These are phyloP conservation scores for Brasenia schreberi DNA, from an alignment of 164 flowering plant species.

Conservation along the genomic window DNA sequence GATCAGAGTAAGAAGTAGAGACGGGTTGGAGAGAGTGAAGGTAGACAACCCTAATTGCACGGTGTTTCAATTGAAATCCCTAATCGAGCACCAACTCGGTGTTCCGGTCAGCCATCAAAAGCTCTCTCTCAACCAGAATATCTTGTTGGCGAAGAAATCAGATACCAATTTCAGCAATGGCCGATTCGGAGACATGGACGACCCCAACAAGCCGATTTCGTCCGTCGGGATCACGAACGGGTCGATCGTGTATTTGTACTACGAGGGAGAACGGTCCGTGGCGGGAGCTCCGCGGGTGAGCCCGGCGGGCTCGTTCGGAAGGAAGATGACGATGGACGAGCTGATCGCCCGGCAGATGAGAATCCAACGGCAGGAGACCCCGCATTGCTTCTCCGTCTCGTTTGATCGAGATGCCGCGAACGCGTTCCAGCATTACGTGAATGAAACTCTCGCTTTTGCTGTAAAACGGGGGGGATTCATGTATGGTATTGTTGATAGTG, in stretches of 20 bases:
- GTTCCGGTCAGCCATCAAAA: constrained; percentile 57
- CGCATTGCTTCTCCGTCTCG: constrained; percentile 68
- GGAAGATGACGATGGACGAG: constrained; percentile 94
- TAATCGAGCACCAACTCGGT: constrained; percentile 55
- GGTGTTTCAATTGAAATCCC: constrained; percentile 46
- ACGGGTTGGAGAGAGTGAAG: constrained; percentile 63
- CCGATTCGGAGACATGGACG: constrained; percentile 49
- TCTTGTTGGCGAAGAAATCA: constrained; percentile 45
- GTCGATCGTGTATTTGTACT: constrained; percentile 55
- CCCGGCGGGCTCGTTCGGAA: constrained; percentile 73
- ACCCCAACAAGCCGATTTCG: constrained; percentile 45
- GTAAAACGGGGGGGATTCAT: constrained; percentile 86
- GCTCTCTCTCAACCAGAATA: constrained; percentile 63
- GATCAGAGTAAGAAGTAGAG: constrained; percentile 86
- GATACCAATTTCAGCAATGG: constrained; percentile 28
- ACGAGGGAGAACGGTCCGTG: constrained; percentile 65
- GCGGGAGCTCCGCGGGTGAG: constrained; percentile 26
- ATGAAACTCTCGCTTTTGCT: constrained; percentile 68
- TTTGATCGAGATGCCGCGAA: constrained; percentile 82
- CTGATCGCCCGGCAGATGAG: constrained; percentile 82
- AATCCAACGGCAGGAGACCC: constrained; percentile 62
- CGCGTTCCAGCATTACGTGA: constrained; percentile 72
- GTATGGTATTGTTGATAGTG: constrained; percentile 66
- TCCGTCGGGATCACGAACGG: constrained; percentile 61
- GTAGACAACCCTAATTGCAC: constrained; percentile 44